These are phyloP conservation scores for Talaromyces ruber DNA, from an alignment of 495 filamentous ascomycete species.

Conservation along the genomic window DNA sequence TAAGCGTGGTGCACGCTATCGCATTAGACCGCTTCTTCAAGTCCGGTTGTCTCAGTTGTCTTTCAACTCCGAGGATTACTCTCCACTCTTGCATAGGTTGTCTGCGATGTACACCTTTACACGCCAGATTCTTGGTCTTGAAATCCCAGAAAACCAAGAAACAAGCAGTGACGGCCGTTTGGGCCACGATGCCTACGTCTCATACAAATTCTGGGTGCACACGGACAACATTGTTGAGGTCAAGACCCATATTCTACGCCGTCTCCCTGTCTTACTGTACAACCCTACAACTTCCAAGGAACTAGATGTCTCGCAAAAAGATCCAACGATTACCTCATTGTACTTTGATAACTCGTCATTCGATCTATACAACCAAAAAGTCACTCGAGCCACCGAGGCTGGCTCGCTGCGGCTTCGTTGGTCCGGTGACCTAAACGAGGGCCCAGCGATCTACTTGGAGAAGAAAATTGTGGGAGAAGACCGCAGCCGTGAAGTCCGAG, in stretches of 20 bases:
- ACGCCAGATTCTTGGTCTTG: conserved; percentile 62
- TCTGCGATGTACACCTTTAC: conserved; percentile 95
- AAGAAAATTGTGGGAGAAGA: conserved; percentile 78
- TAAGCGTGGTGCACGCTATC: conserved; percentile 72
- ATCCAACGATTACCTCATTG: conserved; percentile 87
- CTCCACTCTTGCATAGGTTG: conserved; percentile 74
- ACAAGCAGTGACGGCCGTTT: conserved; percentile 17
- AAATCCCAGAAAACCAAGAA: conserved; percentile 30
- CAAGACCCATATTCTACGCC: conserved; percentile 87
- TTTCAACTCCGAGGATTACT: conserved; percentile 94
- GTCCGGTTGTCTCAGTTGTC: conserved; percentile 77
- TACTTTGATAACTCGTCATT: conserved; percentile 92
- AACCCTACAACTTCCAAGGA: conserved; percentile 76
- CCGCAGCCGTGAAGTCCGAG: conserved; percentile 63
- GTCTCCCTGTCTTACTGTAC: conserved; percentile 84
- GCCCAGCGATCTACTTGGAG: conserved; percentile 73
- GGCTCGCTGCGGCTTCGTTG: conserved; percentile 81
- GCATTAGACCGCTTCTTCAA: conserved; percentile 81
- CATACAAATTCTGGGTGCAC: conserved; percentile 98
- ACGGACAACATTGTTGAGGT: conserved; percentile 90
- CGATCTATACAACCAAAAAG: conserved; percentile 74
- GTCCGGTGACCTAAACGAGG: conserved; percentile 76
- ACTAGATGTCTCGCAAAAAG: conserved; percentile 62
- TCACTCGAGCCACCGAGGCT: conserved; percentile 66
- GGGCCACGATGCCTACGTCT: conserved; percentile 65